A percentile compares a stretch with the other conserved stretches of the same genome.
phyloP scores from a whole-genome alignment of 2,329 filamentous ascomycete species.

The Exophiala sideris region DNA sequence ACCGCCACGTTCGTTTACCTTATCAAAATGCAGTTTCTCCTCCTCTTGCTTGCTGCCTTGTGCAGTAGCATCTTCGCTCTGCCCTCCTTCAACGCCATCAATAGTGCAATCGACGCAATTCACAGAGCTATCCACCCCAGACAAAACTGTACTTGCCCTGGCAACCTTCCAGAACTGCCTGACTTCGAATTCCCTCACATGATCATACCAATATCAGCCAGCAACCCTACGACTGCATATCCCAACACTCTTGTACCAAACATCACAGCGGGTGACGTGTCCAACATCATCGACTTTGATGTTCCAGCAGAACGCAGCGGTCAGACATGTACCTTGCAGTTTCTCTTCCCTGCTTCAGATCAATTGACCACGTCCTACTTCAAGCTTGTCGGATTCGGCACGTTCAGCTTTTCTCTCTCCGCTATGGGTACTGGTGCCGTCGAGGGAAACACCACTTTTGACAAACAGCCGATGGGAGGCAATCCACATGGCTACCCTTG shows the following conservation, averaged over 20 bases:
- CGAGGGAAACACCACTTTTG: conserved; percentile 50
- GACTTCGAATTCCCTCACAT: conserved; percentile 58
- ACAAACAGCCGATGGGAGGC: conserved; percentile 46
- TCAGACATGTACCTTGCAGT: conserved; percentile 60
- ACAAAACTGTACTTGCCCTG: conserved; percentile 36
- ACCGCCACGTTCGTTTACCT: neutral
- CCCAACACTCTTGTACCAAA: conserved; percentile 54
- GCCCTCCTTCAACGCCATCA: neutral
- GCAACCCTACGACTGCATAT: conserved; percentile 49
- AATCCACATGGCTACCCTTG: conserved; percentile 41
- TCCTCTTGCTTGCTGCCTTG: neutral
- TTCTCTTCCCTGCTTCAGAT: conserved; percentile 58
- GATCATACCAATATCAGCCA: conserved; percentile 58
- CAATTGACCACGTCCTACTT: conserved; percentile 58
- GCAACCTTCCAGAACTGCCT: conserved; percentile 38
- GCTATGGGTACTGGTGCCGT: conserved; percentile 37
- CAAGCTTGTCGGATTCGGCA: conserved; percentile 53
- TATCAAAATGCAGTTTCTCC: neutral
- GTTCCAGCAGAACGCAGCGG: conserved; percentile 53
- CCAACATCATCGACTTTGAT: conserved; percentile 67
- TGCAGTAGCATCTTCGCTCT: neutral
- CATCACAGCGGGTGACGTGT: conserved; percentile 35
- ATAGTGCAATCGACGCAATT: neutral
- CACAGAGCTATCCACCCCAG: neutral
- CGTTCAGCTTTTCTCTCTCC: conserved; percentile 51